Conservation (phyloP, 164 flowering plant species). For the Saururus chinensis region DNA sequence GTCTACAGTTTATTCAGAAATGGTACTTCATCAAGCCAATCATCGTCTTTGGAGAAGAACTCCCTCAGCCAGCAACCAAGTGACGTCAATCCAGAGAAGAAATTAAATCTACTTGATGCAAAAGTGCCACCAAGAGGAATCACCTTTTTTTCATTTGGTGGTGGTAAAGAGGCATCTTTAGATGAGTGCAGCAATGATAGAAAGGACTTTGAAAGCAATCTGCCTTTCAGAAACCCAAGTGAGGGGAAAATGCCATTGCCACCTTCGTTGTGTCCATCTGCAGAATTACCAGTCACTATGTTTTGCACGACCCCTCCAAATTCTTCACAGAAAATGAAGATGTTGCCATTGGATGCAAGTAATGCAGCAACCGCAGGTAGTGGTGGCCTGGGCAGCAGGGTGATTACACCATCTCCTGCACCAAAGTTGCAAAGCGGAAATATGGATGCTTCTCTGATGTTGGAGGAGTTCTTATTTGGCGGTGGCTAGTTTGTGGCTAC, state of each 20-base stretch:
- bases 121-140: conserved; percentile 51
- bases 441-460: conserved; percentile 12
- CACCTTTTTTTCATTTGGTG: conserved; percentile 23
- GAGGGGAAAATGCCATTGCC: conserved; percentile 5
- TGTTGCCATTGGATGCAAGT: not conserved
- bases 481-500: not conserved
- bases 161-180: conserved; percentile 10
- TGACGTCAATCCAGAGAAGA: conserved; percentile 11
- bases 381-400: not conserved
- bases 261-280: conserved; percentile 10
- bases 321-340: conserved; percentile 16
- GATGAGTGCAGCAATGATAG: conserved; percentile 4
- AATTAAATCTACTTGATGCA: conserved; percentile 17
- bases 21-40: not conserved
- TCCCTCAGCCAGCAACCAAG: conserved; percentile 10
- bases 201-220: conserved; percentile 9
- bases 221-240: conserved; percentile 9
- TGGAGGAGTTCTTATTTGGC: conserved; percentile 20
- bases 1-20: conserved; percentile 3
- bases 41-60: conserved; percentile 9
- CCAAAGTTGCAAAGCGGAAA: not conserved
- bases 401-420: not conserved
- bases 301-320: conserved; percentile 10
- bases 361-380: not conserved
- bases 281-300: conserved; percentile 8